phyloP scores from a whole-genome alignment of 2,329 filamentous ascomycete genomes.

The Monilinia polystroma region DNA sequence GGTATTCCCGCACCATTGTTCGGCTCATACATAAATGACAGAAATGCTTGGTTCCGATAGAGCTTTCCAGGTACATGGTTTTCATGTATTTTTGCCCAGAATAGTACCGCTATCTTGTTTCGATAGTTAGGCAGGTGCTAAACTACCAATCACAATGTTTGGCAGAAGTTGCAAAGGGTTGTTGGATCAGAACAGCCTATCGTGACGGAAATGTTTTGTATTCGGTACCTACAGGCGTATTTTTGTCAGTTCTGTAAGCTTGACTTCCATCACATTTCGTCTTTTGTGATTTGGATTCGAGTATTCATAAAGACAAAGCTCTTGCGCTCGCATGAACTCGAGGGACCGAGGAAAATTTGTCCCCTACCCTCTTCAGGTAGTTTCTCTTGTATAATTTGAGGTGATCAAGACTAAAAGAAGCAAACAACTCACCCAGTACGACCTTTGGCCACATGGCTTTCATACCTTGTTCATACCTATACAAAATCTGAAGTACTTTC shows the following conservation, averaged over 20 bases:
- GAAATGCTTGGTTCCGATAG: neutral
- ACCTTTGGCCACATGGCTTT: neutral
- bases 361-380: neutral
- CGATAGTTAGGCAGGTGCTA: neutral
- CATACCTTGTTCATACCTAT: neutral
- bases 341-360: conserved; percentile 2
- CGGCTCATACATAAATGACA: neutral
- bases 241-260: neutral
- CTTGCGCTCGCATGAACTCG: neutral
- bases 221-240: conserved; percentile 2
- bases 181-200: neutral
- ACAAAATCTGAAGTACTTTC: neutral
- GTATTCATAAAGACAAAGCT: neutral
- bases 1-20: neutral
- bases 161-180: neutral
- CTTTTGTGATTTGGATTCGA: neutral
- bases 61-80: too few relatives aligned
- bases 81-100: neutral
- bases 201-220: neutral
- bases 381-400: neutral
- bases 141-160: neutral
- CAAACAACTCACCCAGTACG: neutral
- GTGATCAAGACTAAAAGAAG: conserved; percentile 2
- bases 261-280: neutral
- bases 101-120: neutral